These are phyloP conservation scores for Metschnikowia gelsemii DNA, from an alignment of 805 yeast genomes.

Conservation along the genomic window DNA sequence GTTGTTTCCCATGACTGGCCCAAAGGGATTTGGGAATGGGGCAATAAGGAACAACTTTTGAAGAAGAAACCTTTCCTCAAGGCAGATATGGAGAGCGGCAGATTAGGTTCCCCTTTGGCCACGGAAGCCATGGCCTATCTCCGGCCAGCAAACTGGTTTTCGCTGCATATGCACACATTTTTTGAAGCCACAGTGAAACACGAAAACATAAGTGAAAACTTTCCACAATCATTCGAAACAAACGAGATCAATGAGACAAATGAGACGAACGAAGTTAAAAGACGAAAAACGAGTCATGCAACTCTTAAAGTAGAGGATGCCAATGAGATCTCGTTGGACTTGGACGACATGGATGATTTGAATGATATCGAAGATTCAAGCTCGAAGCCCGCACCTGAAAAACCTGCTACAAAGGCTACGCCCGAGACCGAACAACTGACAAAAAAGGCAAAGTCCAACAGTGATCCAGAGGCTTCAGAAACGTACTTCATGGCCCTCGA, in stretches of 20 bases:
- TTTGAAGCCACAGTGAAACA: constrained; percentile 55
- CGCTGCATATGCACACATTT: constrained; percentile 83
- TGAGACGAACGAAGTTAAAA: constrained; percentile 2
- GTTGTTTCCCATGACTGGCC: constrained; percentile 96
- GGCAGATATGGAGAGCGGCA: constrained; percentile 56
- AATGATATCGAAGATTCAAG: not conserved
- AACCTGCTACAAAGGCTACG: not conserved
- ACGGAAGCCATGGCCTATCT: constrained; percentile 51
- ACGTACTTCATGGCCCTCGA: constrained; percentile 77
- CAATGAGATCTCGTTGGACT: constrained; percentile 20
- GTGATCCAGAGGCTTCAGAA: not conserved
- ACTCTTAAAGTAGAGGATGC: not conserved
- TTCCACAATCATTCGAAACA: constrained; percentile 6
- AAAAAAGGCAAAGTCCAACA: not conserved
- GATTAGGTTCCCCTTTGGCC: constrained; percentile 72
- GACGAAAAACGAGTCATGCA: constrained; percentile 8
- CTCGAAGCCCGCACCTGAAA: not conserved
- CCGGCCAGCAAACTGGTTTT: constrained; percentile 75
- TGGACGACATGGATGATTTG: constrained; percentile 2
- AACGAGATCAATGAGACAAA: too few species aligned
- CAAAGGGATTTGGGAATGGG: constrained; percentile 64
- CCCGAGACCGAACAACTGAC: not conserved
- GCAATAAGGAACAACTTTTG: constrained; percentile 53
- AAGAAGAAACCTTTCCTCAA: constrained; percentile 64
- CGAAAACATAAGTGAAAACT: constrained; percentile 30